These are phyloP conservation scores for Rhipidocladum racemiflorum DNA, from an alignment of 176 grass and related monocot genomes.

Conservation along the genomic window DNA sequence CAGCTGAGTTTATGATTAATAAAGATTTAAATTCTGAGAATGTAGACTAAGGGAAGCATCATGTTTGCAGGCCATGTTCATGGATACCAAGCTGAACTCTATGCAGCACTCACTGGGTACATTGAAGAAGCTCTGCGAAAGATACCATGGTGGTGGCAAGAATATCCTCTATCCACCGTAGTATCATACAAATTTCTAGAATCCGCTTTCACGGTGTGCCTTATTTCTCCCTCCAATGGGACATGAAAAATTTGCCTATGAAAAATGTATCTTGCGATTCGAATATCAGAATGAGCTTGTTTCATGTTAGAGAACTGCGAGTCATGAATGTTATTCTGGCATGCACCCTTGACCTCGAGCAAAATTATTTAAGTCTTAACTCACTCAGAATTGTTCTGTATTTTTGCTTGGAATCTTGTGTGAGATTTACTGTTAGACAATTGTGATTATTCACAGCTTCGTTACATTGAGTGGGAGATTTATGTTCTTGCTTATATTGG, in stretches of 20 bases:
- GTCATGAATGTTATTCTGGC: background rate
- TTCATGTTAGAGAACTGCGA: background rate
- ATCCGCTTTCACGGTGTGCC: background rate
- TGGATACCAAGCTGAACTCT: conserved; percentile 79
- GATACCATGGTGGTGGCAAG: conserved; percentile 58
- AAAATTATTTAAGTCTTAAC: background rate
- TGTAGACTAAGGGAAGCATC: background rate
- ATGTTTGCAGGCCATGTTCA: conserved; percentile 85
- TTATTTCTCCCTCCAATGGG: background rate
- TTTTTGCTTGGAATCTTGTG: background rate
- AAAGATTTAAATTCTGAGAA: background rate
- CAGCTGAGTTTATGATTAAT: background rate
- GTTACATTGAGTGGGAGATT: too few relatives aligned
- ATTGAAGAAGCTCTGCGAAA: conserved; percentile 76
- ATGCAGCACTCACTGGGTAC: conserved; percentile 83
- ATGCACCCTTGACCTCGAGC: background rate
- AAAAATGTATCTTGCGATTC: background rate
- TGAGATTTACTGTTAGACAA: background rate
- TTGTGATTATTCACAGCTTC: background rate
- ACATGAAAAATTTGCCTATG: conserved; percentile 25
- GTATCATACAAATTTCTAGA: background rate
- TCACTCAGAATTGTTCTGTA: background rate
- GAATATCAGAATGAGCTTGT: conserved; percentile 3
- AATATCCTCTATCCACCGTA: conserved; percentile 44
- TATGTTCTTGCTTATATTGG: too few relatives aligned